Evolutionary conservation across 257 asterid species (phyloP).

Genomic region (Anisodus acutangulus): DNA sequence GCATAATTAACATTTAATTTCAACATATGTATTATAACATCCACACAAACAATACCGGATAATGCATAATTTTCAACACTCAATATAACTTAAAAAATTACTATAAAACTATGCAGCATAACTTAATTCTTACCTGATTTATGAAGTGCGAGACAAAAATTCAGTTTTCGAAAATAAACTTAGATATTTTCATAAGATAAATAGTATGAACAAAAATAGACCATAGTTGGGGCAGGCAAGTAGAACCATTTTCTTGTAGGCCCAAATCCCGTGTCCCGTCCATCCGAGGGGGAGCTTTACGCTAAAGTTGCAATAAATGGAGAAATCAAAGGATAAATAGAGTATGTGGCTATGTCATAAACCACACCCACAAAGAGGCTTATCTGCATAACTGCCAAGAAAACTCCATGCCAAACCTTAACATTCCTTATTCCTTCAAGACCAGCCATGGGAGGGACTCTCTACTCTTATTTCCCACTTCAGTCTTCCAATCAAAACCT

Average conservation of each 20-base stretch:
- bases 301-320: neutral
- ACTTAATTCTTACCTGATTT: too few relatives aligned
- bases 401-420: constrained; percentile 57
- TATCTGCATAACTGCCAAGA: constrained; percentile 45
- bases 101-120: too few relatives aligned
- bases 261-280: neutral
- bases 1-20: too few relatives aligned
- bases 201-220: too few relatives aligned
- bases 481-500: constrained; percentile 41
- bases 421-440: constrained; percentile 52
- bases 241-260: neutral
- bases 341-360: neutral
- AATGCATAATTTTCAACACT: too few relatives aligned
- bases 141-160: too few relatives aligned
- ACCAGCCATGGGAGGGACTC: constrained; percentile 44
- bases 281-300: neutral
- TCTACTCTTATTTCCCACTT: constrained; percentile 44
- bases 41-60: too few relatives aligned
- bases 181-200: too few relatives aligned
- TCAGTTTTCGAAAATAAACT: too few relatives aligned
- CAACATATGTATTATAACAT: too few relatives aligned
- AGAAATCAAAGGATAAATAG: neutral
- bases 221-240: too few relatives aligned
- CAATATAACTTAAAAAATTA: too few relatives aligned
- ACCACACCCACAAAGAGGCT: constrained; percentile 35